Evolutionary conservation across 2,329 filamentous ascomycete genomes (phyloP).

Genomic region (Bertia moriformis): DNA sequence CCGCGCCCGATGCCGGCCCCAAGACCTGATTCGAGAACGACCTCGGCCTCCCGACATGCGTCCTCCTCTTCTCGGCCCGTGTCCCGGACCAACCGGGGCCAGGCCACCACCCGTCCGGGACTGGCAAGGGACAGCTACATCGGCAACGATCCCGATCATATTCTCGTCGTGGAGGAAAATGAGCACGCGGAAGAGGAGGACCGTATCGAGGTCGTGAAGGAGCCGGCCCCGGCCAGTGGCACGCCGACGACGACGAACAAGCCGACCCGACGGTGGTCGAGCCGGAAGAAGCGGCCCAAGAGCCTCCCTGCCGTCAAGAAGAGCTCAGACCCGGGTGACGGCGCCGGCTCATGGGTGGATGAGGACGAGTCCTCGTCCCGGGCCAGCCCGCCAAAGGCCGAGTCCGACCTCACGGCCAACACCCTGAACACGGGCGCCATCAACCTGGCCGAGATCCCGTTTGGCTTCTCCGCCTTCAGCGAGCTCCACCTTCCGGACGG

Average conservation of each 20-base stretch:
- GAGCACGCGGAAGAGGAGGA: no score
- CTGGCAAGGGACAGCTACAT: conserved; percentile 13
- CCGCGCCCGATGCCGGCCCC: conserved; percentile 5
- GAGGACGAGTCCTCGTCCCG: conserved; percentile 16
- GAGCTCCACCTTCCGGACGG: conserved; percentile 41
- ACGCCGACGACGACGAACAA: conserved; percentile 11
- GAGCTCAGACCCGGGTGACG: conserved; percentile 12
- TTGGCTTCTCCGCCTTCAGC: conserved; percentile 54
- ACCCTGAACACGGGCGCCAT: no score
- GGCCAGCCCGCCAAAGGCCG: conserved; percentile 13
- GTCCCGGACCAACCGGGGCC: conserved; percentile 10
- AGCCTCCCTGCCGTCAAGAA: conserved; percentile 15
- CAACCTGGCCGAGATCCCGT: conserved; percentile 44
- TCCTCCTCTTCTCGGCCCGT: conserved; percentile 9
- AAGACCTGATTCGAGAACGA: conserved; percentile 19
- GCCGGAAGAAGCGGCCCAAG: conserved; percentile 10
- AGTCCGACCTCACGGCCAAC: conserved; percentile 14
- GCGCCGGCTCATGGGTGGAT: conserved; percentile 11
- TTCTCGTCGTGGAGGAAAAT: conserved; percentile 7
- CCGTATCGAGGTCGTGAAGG: conserved; percentile 12
- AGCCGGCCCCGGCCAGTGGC: conserved; percentile 9
- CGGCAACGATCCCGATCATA: conserved; percentile 10
- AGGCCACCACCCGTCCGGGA: conserved; percentile 11
- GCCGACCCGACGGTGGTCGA: neutral
- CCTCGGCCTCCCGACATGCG: no score